Evolutionary conservation across 1,284 basidiomycete genomes (phyloP).

Genomic region (Pseudozyma sp.): DNA sequence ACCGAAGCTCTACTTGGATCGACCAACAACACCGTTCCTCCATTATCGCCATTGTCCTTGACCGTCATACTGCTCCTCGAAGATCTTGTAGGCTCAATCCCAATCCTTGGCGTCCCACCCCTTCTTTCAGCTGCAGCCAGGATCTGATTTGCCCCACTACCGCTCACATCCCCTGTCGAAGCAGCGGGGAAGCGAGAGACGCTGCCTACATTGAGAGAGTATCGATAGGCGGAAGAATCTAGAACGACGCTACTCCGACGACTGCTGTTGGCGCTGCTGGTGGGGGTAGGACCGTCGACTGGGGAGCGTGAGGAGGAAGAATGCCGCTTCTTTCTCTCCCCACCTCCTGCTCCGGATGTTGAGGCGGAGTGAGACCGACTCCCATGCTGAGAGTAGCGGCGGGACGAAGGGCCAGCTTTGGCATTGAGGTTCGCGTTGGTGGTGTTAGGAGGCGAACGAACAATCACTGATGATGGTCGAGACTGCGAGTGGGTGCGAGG

Average conservation of each 20-base stretch:
- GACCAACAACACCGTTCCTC: not conserved
- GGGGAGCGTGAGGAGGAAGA: constrained; percentile 4
- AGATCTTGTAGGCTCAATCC: not conserved
- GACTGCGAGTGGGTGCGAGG: too few species aligned
- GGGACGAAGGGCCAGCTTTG: too few species aligned
- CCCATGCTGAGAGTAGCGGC: too few species aligned
- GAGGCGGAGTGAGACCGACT: not conserved
- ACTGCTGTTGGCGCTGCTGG: constrained; percentile 15
- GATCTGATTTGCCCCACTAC: constrained; percentile 28
- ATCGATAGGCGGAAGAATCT: constrained; percentile 24
- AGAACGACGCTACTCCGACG: constrained; percentile 30
- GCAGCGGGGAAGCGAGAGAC: constrained; percentile 21
- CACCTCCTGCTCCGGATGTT: not conserved
- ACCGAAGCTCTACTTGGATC: constrained; percentile 30
- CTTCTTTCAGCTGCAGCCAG: constrained; percentile 9
- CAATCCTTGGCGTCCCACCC: not conserved
- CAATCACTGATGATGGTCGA: too few species aligned
- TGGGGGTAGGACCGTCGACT: constrained; percentile 1
- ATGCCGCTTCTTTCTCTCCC: not conserved
- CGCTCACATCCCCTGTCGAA: constrained; percentile 1
- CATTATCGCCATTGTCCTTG: not conserved
- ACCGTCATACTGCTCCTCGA: not conserved
- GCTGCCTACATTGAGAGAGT: constrained; percentile 27
- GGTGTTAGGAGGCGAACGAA: too few species aligned
- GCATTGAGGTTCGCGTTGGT: too few species aligned